Percentiles rank a stretch among this genome's conserved stretches.
phyloP scores from a whole-genome alignment of 1,139 yeast genomes.

The Suhomyces ambrosiae region DNA sequence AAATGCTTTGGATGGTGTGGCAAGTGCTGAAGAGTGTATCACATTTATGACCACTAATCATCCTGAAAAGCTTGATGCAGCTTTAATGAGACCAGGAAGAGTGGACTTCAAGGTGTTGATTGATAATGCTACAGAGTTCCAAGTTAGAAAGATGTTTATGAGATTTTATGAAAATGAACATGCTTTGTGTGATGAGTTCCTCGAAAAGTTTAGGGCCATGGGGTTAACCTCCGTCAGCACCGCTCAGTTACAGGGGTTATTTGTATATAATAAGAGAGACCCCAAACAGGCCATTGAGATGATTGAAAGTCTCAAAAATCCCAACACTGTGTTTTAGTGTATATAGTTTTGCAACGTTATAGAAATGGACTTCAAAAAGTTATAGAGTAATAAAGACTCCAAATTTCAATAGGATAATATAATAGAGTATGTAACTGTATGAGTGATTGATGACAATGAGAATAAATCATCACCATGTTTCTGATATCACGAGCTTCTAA shows the following conservation, averaged over 20 bases:
- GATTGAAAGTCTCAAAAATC: conserved; percentile 48
- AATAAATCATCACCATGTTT: no score
- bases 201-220: conserved; percentile 51
- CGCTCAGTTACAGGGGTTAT: conserved; percentile 93
- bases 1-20: conserved; percentile 97
- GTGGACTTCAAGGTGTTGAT: conserved; percentile 82
- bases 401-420: not conserved
- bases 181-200: conserved; percentile 63
- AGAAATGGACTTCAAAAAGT: no score
- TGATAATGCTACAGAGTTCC: conserved; percentile 82
- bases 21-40: conserved; percentile 93
- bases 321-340: conserved; percentile 32
- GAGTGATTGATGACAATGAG: no score
- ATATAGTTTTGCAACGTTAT: conserved; percentile 7
- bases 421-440: not conserved
- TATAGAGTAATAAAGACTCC: no score
- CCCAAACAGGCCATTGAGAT: conserved; percentile 76
- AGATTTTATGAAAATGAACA: conserved; percentile 76
- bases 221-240: conserved; percentile 70
- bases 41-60: conserved; percentile 99
- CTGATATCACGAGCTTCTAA: no score
- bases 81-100: conserved; percentile 88
- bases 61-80: conserved; percentile 88
- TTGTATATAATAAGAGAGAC: conserved; percentile 86
- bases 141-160: conserved; percentile 80